A percentile compares a stretch with the other conserved stretches of the same genome.
These are phyloP conservation scores for Ascochyta rabiei DNA, from an alignment of 2,329 filamentous ascomycete genomes.

Conservation along the genomic window DNA sequence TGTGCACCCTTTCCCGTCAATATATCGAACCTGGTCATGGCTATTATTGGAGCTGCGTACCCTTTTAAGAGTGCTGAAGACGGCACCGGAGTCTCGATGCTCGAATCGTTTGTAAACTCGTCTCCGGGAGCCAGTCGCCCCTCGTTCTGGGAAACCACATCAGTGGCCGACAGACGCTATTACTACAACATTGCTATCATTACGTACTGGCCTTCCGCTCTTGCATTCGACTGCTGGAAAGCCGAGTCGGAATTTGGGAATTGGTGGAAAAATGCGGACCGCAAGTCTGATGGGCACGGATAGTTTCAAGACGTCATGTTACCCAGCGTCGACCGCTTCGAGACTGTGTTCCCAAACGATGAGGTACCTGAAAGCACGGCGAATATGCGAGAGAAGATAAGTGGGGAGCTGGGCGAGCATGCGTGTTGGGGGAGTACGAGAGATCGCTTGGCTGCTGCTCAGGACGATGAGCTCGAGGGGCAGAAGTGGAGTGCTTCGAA, in stretches of 20 bases:
- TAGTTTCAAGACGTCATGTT: conserved; percentile 54
- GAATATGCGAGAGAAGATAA: conserved; percentile 48
- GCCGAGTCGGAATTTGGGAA: conserved; percentile 43
- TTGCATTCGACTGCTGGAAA: conserved; percentile 42
- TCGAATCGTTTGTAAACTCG: conserved; percentile 20
- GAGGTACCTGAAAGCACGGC: conserved; percentile 50
- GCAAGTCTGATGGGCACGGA: conserved; percentile 36
- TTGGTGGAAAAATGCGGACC: conserved; percentile 48
- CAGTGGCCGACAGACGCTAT: conserved; percentile 35
- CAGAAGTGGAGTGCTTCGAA: conserved; percentile 24
- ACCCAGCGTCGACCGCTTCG: conserved; percentile 52
- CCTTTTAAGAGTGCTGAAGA: background rate
- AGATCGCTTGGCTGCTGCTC: conserved; percentile 50
- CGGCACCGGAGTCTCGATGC: conserved; percentile 16
- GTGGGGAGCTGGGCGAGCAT: conserved; percentile 51
- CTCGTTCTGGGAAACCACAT: conserved; percentile 43
- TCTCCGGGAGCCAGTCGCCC: conserved; percentile 20
- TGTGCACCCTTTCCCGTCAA: conserved; percentile 41
- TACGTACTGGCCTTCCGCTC: conserved; percentile 48
- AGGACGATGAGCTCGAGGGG: conserved; percentile 46
- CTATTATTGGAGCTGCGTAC: conserved; percentile 44
- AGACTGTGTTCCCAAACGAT: conserved; percentile 52
- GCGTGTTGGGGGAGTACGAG: conserved; percentile 57
- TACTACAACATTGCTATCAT: conserved; percentile 47
- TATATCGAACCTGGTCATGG: conserved; percentile 43